Evolutionary conservation across 73 alveolate genomes (phyloP).

Genomic region (Blepharisma japonicum): DNA sequence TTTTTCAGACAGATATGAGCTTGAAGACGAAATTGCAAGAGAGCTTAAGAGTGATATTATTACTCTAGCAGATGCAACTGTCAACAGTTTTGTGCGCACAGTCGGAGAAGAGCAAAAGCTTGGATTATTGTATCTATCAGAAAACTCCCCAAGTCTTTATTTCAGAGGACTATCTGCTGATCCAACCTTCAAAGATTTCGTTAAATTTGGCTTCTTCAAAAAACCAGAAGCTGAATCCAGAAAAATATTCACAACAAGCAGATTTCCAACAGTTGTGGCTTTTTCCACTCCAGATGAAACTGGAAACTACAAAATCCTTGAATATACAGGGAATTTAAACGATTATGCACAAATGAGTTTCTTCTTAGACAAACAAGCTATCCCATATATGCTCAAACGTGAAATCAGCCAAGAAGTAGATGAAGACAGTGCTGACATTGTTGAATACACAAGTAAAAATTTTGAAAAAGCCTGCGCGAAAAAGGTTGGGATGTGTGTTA

Average conservation of each 20-base stretch:
- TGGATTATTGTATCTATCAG: not conserved
- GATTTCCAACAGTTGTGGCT: not conserved
- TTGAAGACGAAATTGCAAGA: conserved; percentile 20
- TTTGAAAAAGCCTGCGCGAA: not conserved
- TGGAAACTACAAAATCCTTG: not conserved
- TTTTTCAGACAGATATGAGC: not conserved
- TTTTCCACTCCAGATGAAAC: not conserved
- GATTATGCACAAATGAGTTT: not conserved
- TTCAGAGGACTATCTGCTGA: conserved; percentile 18
- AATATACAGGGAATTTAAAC: not conserved
- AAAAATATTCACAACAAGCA: not conserved
- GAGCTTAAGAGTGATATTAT: not conserved
- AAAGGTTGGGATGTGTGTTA: not conserved
- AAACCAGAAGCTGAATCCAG: not conserved
- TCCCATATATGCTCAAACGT: not conserved
- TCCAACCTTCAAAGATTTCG: conserved; percentile 8
- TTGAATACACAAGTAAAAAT: not conserved
- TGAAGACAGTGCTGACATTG: conserved; percentile 19
- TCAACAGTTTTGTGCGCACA: conserved; percentile 13
- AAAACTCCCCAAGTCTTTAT: not conserved
- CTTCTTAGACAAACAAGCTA: conserved; percentile 14
- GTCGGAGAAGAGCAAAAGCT: not conserved
- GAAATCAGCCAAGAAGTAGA: not conserved
- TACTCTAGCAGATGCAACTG: conserved; percentile 1
- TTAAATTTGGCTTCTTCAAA: conserved; percentile 1